Evolutionary conservation across 2,329 filamentous ascomycete species (phyloP), one percentile per base, ranked within the genome.

Genomic region (Spiromastix sp.): DNA sequence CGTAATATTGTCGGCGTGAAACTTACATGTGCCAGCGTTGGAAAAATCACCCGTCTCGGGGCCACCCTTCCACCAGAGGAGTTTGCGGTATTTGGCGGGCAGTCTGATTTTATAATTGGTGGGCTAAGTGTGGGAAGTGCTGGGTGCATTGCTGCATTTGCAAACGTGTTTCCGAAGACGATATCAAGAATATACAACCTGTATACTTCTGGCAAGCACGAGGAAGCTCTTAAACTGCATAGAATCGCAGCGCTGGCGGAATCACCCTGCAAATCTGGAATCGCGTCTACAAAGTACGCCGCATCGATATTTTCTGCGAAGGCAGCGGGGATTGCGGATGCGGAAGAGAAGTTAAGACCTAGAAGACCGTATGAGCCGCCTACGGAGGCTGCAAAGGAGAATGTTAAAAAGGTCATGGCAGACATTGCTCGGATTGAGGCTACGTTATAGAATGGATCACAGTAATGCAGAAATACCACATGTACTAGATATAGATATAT

Each of bases 41-140:
- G 68, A 24, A 78, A 78, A 56, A 72, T 74, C 45, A 71, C 71
- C 10, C 64, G 73, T 3, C 55, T 77, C 3, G 61, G 69, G 1
- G 69, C 66, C 21, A 59, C 60, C 12, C 65, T 81, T 39, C 55
- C 67, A 0, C 55, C 68, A 0, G 64, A 71, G 2, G 55, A 67
- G 8, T 86, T 86, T 49, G 72, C 78, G 1, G 72, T 76, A 1
- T 85, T 75, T 48, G 80, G 79, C 1, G 82, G 82, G 1, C 80
- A 85, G 59, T 75, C 73, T 2, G 81, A 86, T 49, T 85, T 82
- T 53, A 56, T 85, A 26, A 59, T 77, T 18, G 70, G 66, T 2
- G 72, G 70, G 0, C 45, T 77, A 10, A 63, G 64, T 2, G 63
- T 66, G 3, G 72, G 73, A 1, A 65, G 61, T 13, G 64, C 67